A percentile compares a stretch with the other conserved stretches of the same genome.
These are phyloP conservation scores for Caryopteris hybrid DNA, from an alignment of 305 asterid genomes.

Conservation along the genomic window DNA sequence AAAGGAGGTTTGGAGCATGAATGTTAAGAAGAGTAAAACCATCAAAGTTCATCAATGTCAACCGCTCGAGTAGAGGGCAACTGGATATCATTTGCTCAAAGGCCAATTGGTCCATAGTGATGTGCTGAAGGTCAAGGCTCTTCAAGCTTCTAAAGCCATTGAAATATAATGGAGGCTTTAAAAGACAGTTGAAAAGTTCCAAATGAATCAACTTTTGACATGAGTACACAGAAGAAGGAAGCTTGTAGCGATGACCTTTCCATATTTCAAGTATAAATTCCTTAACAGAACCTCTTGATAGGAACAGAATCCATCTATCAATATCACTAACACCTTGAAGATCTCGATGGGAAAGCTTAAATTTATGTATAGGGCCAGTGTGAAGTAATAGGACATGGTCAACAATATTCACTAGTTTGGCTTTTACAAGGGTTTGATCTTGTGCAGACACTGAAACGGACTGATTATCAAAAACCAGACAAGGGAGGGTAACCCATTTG, in stretches of 20 bases:
- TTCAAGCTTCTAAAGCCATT: conserved; percentile 73
- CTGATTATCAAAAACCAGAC: conserved; percentile 83
- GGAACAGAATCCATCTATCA: conserved; percentile 86
- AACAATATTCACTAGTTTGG: conserved; percentile 73
- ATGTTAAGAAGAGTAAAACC: conserved; percentile 69
- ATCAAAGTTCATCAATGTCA: conserved; percentile 89
- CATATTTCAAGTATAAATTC: conserved; percentile 93
- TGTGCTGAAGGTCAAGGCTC: conserved; percentile 97
- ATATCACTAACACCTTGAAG: conserved; percentile 90
- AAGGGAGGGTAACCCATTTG: conserved; percentile 86
- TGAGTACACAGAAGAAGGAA: conserved; percentile 68
- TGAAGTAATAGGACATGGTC: conserved; percentile 92
- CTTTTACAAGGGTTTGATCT: conserved; percentile 63
- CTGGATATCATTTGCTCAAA: conserved; percentile 71
- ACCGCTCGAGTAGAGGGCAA: conserved; percentile 83
- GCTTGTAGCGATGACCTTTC: conserved; percentile 93
- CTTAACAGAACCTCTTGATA: conserved; percentile 71
- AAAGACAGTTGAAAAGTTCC: conserved; percentile 89
- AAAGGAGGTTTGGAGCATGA: conserved; percentile 78
- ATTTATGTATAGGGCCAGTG: conserved; percentile 72
- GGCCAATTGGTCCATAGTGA: conserved; percentile 85
- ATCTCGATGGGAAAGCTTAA: conserved; percentile 94
- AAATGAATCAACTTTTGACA: conserved; percentile 75
- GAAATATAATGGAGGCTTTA: conserved; percentile 65
- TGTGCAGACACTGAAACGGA: conserved; percentile 68